Conservation (phyloP, 2,329 filamentous ascomycete genomes). For the Aspergillus oerlinghausenensis region DNA sequence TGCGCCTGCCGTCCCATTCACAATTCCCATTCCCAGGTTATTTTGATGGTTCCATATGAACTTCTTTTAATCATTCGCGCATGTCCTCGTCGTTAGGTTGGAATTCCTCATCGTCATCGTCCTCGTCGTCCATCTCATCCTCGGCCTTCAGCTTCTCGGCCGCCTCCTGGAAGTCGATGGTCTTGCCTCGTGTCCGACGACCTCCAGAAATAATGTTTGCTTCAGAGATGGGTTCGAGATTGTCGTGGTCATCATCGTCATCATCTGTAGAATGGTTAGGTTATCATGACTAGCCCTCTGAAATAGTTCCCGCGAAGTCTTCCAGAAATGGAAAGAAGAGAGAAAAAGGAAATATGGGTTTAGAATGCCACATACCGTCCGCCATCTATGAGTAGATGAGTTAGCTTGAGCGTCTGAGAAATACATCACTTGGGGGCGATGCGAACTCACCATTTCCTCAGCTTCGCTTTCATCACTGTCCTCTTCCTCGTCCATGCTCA, state of each 20-base stretch:
- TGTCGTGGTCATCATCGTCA: conserved; percentile 68
- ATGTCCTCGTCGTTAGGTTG: conserved; percentile 30
- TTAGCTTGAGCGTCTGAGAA: not conserved
- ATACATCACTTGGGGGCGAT: not conserved
- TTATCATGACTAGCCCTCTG: conserved; percentile 13
- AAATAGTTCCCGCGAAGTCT: not conserved
- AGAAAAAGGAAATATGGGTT: not conserved
- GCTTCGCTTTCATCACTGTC: conserved; percentile 62
- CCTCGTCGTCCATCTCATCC: conserved; percentile 56
- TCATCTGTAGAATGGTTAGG: conserved; percentile 33
- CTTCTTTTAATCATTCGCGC: conserved; percentile 31
- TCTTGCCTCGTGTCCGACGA: conserved; percentile 82
- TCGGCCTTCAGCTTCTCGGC: conserved; percentile 73
- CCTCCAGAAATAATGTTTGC: conserved; percentile 78
- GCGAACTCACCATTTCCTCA: conserved; percentile 34
- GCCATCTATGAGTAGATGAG: not conserved
- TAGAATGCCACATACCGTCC: not conserved
- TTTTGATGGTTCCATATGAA: conserved; percentile 12
- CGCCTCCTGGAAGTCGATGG: conserved; percentile 90
- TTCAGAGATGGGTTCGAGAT: conserved; percentile 85
- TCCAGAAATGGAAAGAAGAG: not conserved
- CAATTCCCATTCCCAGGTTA: conserved; percentile 7
- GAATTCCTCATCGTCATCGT: conserved; percentile 42
- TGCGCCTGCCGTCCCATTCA: conserved; percentile 17
- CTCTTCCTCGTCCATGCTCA: conserved; percentile 65